These are phyloP conservation scores for Aspergillus funiculosus DNA, from an alignment of 495 filamentous ascomycete species.

Conservation along the genomic window DNA sequence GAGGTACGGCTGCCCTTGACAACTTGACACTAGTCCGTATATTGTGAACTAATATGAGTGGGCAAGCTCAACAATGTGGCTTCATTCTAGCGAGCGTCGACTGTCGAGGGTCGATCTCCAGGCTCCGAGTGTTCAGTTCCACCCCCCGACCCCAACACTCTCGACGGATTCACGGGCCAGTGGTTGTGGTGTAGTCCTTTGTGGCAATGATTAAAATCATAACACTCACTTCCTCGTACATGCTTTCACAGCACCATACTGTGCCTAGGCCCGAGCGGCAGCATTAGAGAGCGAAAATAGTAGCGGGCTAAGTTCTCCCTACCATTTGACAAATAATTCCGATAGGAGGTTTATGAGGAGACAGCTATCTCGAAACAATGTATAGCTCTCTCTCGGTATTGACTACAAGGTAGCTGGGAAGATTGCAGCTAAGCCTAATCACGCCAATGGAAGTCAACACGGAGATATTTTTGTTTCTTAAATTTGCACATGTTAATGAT, in stretches of 20 bases:
- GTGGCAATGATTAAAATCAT: not conserved
- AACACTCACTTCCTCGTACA: not conserved
- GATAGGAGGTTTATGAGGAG: conserved; percentile 4
- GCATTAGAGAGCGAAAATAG: not conserved
- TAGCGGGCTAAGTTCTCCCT: not conserved
- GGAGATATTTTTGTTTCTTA: conserved; percentile 1
- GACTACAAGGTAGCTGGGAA: too few relatives aligned
- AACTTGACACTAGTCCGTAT: too few relatives aligned
- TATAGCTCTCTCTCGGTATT: too few relatives aligned
- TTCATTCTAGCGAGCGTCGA: too few relatives aligned
- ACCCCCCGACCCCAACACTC: not conserved
- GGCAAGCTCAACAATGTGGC: too few relatives aligned
- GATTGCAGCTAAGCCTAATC: conserved; percentile 8
- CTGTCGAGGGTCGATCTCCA: too few relatives aligned
- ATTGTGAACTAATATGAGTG: too few relatives aligned
- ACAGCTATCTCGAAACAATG: conserved; percentile 3
- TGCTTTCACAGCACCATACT: conserved; percentile 1
- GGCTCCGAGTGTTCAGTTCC: too few relatives aligned
- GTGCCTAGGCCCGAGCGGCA: conserved; percentile 14
- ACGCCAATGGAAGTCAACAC: not conserved
- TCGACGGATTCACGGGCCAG: conserved; percentile 6
- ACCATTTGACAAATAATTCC: conserved; percentile 5
- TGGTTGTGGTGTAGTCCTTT: conserved; percentile 5
- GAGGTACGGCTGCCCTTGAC: conserved; percentile 4
- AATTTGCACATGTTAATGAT: conserved; percentile 5